phyloP scores from a whole-genome alignment of 768 basidiomycete species.

The Kockovaella imperatae region DNA sequence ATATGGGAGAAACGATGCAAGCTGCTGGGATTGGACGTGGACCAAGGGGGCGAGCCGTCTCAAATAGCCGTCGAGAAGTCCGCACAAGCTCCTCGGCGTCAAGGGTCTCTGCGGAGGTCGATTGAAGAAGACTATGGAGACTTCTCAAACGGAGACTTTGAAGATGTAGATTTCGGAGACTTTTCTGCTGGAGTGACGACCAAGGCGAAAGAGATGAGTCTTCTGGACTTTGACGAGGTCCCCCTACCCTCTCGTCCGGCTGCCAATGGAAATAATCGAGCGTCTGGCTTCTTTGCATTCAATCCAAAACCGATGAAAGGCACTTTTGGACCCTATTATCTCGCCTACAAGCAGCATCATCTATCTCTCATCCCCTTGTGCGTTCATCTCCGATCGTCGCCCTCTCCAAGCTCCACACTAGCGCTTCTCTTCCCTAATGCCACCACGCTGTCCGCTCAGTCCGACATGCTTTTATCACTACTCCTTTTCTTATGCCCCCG shows the following conservation, averaged over 20 bases:
- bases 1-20: conserved; percentile 72
- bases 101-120: conserved; percentile 42
- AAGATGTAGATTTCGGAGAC: conserved; percentile 83
- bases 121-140: conserved; percentile 46
- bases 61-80: conserved; percentile 1
- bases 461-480: conserved; percentile 64
- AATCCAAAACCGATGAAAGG: background rate
- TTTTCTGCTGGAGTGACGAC: conserved; percentile 50
- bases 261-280: conserved; percentile 12
- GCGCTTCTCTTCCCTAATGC: conserved; percentile 51
- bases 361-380: conserved; percentile 42
- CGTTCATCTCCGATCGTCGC: conserved; percentile 53
- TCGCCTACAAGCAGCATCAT: conserved; percentile 45
- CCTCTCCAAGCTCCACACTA: conserved; percentile 53
- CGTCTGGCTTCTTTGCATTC: conserved; percentile 45
- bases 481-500: conserved; percentile 62
- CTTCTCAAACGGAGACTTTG: conserved; percentile 47
- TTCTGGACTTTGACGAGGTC: conserved; percentile 45
- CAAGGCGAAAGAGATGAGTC: conserved; percentile 20
- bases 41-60: background rate
- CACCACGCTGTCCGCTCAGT: conserved; percentile 51
- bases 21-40: conserved; percentile 49
- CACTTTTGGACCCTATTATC: conserved; percentile 21
- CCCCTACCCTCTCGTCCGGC: conserved; percentile 37
- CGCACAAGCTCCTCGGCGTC: conserved; percentile 1